Conservation (phyloP, 805 yeast species). For the Metschnikowia rubicola region DNA sequence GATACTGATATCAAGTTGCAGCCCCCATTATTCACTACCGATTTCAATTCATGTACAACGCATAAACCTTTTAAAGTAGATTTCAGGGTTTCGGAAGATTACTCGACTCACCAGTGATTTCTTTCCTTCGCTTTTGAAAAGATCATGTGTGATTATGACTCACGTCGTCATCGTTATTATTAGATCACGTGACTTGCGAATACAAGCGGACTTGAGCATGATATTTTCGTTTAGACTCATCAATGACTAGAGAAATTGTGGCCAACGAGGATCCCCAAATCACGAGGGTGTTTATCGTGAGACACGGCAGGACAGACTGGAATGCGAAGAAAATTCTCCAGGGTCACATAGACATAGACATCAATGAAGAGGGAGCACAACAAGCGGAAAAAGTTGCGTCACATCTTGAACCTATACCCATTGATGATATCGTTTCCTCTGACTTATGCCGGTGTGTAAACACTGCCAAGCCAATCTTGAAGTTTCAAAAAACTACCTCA, state of each 20-base stretch:
- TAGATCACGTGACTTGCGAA: slow-evolving; percentile 2
- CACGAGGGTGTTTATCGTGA: slow-evolving; percentile 56
- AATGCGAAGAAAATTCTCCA: slow-evolving; percentile 68
- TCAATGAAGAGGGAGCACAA: slow-evolving; percentile 56
- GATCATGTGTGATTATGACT: too few relatives aligned
- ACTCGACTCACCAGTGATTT: too few relatives aligned
- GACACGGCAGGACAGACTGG: slow-evolving; percentile 85
- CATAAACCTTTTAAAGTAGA: too few relatives aligned
- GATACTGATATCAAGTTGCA: too few relatives aligned
- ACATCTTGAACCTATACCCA: slow-evolving; percentile 32
- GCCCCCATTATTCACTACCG: too few relatives aligned
- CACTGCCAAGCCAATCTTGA: slow-evolving; percentile 48
- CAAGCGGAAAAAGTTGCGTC: slow-evolving; percentile 61
- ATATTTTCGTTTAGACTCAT: background rate
- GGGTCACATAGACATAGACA: slow-evolving; percentile 68
- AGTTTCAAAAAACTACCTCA: slow-evolving; percentile 22
- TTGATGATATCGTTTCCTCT: slow-evolving; percentile 49
- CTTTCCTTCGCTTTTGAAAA: too few relatives aligned
- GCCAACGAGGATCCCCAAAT: slow-evolving; percentile 34
- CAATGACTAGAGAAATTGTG: slow-evolving; percentile 20
- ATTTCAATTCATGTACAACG: too few relatives aligned
- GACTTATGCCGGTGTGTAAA: slow-evolving; percentile 59
- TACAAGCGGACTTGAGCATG: background rate
- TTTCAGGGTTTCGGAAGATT: too few relatives aligned
- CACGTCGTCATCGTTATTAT: too few relatives aligned